Evolutionary conservation across 345 rosid genomes (phyloP), one percentile per base, ranked within the genome.

Genomic region (Cardamine resedifolia): DNA sequence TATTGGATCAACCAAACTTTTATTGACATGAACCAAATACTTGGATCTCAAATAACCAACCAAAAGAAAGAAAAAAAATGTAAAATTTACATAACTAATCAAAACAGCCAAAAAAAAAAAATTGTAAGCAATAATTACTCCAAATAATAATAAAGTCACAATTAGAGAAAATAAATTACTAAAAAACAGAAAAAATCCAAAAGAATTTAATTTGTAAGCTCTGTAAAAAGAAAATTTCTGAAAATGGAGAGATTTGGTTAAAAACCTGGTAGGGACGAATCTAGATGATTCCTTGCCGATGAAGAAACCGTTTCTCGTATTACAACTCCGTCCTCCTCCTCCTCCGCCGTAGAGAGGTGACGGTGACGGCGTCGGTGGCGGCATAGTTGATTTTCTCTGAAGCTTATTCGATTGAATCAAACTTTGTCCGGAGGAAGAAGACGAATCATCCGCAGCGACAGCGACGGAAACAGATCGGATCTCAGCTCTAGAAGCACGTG

Each of bases 401-500:
- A 47, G n/a, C 20, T 56, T 73, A 19, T 12, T 73, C 2, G 58
- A 18, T 7, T 18, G 55, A 10, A 53, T 55, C 64, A 63, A 41
- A 30, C 64, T 55, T 26, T 65, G 59, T 24, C 77, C 71, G 1
- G 77, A 73, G 14, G 77, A 73, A 33, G 77, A 73, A 34, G 77
- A 73, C 16, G 72, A 73, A 19, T 79, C 36, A 65, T 81, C 60
- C 19, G 62, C 73, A 58, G 39, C 15, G 23, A 23, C 12, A 67
- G 87, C 47, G 62, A 76, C 30, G 65, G 74, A 11, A 61, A 78
- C 57, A 0, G 87, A 84, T 49, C 81, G 33, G 31, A 80, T 80
- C 28, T 86, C 90, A 3, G 81, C 50, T 58, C 90, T 79, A 0
- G 86, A 81, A 12, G 79, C 84, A 31, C 90, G 81, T 10, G 90